Percentiles rank a stretch among this genome's conserved stretches.
These are phyloP conservation scores for Suhomyces faveliae DNA, from an alignment of 805 yeast species.

Conservation along the genomic window DNA sequence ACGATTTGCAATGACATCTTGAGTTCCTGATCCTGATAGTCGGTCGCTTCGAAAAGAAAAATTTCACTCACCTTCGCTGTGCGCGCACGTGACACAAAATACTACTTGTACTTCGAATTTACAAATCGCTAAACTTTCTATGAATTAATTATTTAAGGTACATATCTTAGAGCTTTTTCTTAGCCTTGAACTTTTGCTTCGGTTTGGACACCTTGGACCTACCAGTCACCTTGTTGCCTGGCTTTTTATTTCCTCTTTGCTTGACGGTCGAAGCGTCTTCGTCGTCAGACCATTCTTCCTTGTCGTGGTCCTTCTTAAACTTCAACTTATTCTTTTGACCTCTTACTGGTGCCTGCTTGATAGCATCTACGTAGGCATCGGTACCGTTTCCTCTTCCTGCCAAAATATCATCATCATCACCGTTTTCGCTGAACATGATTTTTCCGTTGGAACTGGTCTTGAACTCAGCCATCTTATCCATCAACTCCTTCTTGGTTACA, in stretches of 20 bases:
- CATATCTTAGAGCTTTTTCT: slow-evolving; percentile 52
- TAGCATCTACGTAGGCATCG: slow-evolving; percentile 92
- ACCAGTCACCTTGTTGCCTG: slow-evolving; percentile 12
- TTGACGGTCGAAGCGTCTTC: slow-evolving; percentile 34
- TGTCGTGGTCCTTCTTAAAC: slow-evolving; percentile 63
- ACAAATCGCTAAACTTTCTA: neutral
- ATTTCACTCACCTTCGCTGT: neutral
- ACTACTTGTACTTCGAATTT: neutral
- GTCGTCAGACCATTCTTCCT: slow-evolving; percentile 47
- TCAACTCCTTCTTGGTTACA: slow-evolving; percentile 43
- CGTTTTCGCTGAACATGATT: slow-evolving; percentile 57
- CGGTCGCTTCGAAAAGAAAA: neutral
- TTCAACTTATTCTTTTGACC: slow-evolving; percentile 91
- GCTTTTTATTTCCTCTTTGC: neutral
- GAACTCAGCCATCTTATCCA: slow-evolving; percentile 36
- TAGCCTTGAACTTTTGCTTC: slow-evolving; percentile 54
- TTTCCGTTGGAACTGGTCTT: slow-evolving; percentile 61
- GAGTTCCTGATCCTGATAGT: neutral
- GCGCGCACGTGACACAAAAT: neutral
- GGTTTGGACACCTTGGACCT: slow-evolving; percentile 34
- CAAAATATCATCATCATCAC: slow-evolving; percentile 34
- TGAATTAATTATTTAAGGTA: neutral
- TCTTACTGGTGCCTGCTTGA: slow-evolving; percentile 87
- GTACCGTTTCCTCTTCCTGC: slow-evolving; percentile 55
- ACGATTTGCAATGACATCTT: slow-evolving; percentile 14